Evolutionary conservation across 2,329 filamentous ascomycete species (phyloP).

Genomic region (Neofusicoccum umdonicola): DNA sequence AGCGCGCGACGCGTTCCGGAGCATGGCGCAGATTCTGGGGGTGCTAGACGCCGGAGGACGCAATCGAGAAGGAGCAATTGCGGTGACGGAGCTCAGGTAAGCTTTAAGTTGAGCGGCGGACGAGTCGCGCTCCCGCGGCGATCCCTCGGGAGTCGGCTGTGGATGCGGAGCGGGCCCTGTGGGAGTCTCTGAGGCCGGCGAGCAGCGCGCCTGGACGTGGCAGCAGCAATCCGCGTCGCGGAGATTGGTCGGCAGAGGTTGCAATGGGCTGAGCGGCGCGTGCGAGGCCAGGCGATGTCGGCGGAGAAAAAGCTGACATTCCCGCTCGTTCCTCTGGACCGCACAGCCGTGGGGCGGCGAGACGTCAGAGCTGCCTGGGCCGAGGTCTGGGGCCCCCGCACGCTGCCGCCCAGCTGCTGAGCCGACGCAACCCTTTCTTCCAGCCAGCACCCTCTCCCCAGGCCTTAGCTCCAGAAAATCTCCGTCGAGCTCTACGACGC

Average conservation of each 20-base stretch:
- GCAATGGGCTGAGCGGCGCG: background rate
- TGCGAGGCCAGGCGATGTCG: background rate
- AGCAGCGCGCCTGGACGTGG: background rate
- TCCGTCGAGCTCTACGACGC: background rate
- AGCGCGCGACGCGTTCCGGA: constrained; percentile 37
- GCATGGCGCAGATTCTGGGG: constrained; percentile 25
- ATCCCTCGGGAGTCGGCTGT: background rate
- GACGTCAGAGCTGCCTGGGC: constrained; percentile 12
- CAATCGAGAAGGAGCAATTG: background rate
- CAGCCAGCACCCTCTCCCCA: background rate
- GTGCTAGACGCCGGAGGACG: too few relatives aligned
- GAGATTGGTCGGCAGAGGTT: background rate
- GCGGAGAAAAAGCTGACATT: too few relatives aligned
- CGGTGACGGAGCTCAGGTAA: background rate
- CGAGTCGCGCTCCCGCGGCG: background rate
- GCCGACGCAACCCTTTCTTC: constrained; percentile 5
- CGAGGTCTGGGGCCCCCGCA: constrained; percentile 15
- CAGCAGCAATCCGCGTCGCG: background rate
- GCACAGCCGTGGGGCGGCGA: background rate
- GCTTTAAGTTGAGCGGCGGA: background rate
- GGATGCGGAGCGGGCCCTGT: background rate
- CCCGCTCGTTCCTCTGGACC: background rate
- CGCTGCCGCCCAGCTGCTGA: constrained; percentile 24
- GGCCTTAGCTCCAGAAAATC: background rate
- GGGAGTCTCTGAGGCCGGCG: background rate